phyloP scores from a whole-genome alignment of 228 moss, liverwort and hornwort genomes.

The Sphagnum fallax region DNA sequence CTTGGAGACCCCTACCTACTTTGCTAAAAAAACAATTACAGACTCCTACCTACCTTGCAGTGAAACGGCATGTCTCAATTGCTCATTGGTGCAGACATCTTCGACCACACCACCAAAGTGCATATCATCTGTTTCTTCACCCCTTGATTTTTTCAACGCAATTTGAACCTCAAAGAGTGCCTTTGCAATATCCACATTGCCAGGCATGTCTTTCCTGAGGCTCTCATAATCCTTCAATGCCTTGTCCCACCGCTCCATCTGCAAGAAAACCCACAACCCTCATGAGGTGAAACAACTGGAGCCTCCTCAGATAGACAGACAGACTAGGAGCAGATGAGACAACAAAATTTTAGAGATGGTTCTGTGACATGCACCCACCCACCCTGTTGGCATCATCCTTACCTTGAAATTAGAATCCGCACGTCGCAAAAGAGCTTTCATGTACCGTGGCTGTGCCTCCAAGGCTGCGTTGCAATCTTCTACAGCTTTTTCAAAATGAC shows the following conservation, averaged over 20 bases:
- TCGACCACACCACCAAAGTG: conserved; percentile 57
- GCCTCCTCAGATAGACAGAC: too few relatives aligned
- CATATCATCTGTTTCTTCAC: conserved; percentile 67
- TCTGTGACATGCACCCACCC: too few relatives aligned
- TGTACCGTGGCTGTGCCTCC: conserved; percentile 82
- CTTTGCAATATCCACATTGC: conserved; percentile 71
- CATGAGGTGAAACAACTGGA: too few relatives aligned
- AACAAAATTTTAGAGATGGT: too few relatives aligned
- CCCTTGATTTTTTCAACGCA: conserved; percentile 69
- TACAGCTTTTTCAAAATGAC: conserved; percentile 95
- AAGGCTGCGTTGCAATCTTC: conserved; percentile 94
- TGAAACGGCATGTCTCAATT: conserved; percentile 71
- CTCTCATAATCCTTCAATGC: conserved; percentile 76
- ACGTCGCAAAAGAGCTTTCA: conserved; percentile 82
- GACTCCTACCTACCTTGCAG: conserved; percentile 52
- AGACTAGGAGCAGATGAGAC: too few relatives aligned
- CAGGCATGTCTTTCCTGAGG: conserved; percentile 71
- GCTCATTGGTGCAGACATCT: conserved; percentile 55
- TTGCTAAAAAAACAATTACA: too few relatives aligned
- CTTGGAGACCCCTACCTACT: too few relatives aligned
- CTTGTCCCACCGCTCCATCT: conserved; percentile 95
- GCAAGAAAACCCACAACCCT: neutral
- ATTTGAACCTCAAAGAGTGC: conserved; percentile 76
- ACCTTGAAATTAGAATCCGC: conserved; percentile 85
- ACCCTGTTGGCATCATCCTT: neutral